Conservation (phyloP, 345 rosid genomes). For the Raphanus raphanistrum region DNA sequence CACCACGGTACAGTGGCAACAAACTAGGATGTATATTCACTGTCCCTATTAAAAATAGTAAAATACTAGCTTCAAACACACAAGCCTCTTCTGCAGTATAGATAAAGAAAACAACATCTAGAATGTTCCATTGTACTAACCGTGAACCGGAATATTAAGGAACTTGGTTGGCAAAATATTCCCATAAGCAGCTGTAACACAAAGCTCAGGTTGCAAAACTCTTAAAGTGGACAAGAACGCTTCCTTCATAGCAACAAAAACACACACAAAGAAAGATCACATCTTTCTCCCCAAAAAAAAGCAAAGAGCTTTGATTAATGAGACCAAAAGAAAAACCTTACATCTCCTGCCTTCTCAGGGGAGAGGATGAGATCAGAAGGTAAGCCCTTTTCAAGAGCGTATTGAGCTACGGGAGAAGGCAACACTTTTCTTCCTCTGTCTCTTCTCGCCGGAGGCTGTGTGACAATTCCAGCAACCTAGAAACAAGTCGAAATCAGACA, state of each 20-base stretch:
- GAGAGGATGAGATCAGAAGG: constrained; percentile 75
- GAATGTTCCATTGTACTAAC: constrained; percentile 48
- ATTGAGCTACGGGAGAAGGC: constrained; percentile 84
- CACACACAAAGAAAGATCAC: constrained; percentile 1
- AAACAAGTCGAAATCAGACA: constrained; percentile 13
- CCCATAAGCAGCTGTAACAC: constrained; percentile 95
- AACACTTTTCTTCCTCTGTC: constrained; percentile 74
- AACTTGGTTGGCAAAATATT: constrained; percentile 85
- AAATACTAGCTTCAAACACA: neutral
- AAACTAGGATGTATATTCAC: constrained; percentile 95
- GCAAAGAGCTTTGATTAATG: neutral
- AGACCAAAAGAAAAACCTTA: constrained; percentile 30
- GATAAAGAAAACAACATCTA: neutral
- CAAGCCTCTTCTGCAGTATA: neutral
- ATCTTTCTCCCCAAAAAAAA: neutral
- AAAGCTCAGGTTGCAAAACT: constrained; percentile 86
- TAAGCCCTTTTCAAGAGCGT: constrained; percentile 80
- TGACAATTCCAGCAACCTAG: constrained; percentile 91
- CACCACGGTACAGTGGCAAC: constrained; percentile 85
- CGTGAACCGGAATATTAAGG: constrained; percentile 72
- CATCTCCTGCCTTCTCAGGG: constrained; percentile 91
- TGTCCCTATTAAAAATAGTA: constrained; percentile 59
- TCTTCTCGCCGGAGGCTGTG: constrained; percentile 83
- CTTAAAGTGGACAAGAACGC: constrained; percentile 59
- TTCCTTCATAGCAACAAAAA: constrained; percentile 47